Evolutionary conservation across 805 yeast species (phyloP).

Genomic region (Zygosaccharomyces gambellarensis): DNA sequence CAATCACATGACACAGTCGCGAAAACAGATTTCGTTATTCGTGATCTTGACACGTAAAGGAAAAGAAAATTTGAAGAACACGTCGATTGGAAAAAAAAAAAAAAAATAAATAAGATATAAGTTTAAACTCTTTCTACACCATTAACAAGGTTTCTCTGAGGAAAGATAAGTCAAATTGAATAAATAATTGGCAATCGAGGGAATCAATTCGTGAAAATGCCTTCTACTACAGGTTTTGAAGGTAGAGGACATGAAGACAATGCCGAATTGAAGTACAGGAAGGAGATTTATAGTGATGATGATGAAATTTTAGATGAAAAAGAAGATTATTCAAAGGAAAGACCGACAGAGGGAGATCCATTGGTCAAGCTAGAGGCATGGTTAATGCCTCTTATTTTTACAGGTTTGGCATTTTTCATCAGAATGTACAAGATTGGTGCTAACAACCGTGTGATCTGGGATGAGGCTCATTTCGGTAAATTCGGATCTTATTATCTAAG

Average conservation of each 20-base stretch:
- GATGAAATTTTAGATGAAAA: slow-evolving; percentile 11
- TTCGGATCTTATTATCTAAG: slow-evolving; percentile 76
- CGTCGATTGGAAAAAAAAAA: slow-evolving; percentile 3
- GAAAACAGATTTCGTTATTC: background rate
- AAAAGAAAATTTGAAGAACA: slow-evolving; percentile 5
- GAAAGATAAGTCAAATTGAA: background rate
- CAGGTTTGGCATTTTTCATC: slow-evolving; percentile 46
- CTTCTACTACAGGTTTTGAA: slow-evolving; percentile 24
- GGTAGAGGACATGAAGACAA: slow-evolving; percentile 12
- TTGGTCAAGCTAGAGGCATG: slow-evolving; percentile 30
- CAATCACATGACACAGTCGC: background rate
- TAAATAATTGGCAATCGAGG: slow-evolving; percentile 7
- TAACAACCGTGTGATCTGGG: slow-evolving; percentile 70
- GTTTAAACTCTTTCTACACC: background rate
- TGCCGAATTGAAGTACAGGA: slow-evolving; percentile 12
- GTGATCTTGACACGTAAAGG: slow-evolving; percentile 14
- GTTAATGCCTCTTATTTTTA: slow-evolving; percentile 42
- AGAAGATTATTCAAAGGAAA: slow-evolving; percentile 21
- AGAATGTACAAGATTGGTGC: slow-evolving; percentile 57
- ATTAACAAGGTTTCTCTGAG: background rate
- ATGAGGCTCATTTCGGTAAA: slow-evolving; percentile 86
- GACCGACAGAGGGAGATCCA: slow-evolving; percentile 6
- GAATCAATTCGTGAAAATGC: slow-evolving; percentile 12
- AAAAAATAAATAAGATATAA: slow-evolving; percentile 2
- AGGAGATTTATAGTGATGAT: slow-evolving; percentile 7